phyloP scores from a whole-genome alignment of 345 rosid species.

The Stellera chamaejasme region DNA sequence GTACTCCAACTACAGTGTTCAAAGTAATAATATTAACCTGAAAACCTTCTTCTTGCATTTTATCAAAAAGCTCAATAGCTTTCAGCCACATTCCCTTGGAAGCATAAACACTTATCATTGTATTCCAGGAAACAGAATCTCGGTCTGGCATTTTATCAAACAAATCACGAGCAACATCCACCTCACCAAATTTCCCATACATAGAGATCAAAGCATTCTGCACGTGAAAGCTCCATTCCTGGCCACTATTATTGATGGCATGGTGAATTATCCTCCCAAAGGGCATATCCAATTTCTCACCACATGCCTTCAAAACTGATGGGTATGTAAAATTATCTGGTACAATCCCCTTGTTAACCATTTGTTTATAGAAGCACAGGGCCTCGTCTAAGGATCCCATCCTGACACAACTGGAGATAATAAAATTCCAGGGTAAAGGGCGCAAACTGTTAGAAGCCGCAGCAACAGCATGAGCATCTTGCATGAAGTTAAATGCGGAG shows the following conservation, averaged over 20 bases:
- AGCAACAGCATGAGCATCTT: conserved; percentile 26
- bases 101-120: conserved; percentile 57
- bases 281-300: conserved; percentile 38
- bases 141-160: conserved; percentile 55
- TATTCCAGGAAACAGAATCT: conserved; percentile 76
- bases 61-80: conserved; percentile 50
- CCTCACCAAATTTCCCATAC: conserved; percentile 57
- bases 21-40: conserved; percentile 47
- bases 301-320: conserved; percentile 73
- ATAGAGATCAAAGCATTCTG: conserved; percentile 70
- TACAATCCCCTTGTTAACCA: conserved; percentile 44
- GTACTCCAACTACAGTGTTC: conserved; percentile 64
- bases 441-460: conserved; percentile 30
- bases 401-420: conserved; percentile 40
- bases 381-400: conserved; percentile 38
- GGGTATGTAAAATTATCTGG: conserved; percentile 80
- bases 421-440: conserved; percentile 70
- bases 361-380: conserved; percentile 34
- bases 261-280: conserved; percentile 56
- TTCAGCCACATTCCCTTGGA: conserved; percentile 41
- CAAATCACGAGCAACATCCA: conserved; percentile 35
- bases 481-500: conserved; percentile 32
- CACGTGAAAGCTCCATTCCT: conserved; percentile 43
- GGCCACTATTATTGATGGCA: conserved; percentile 31
- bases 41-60: conserved; percentile 38